A percentile compares a stretch with the other conserved stretches of the same genome.
Evolutionary conservation across 371 early-diverging fungal genomes (phyloP).

Genomic region (Actinomucor elegans): DNA sequence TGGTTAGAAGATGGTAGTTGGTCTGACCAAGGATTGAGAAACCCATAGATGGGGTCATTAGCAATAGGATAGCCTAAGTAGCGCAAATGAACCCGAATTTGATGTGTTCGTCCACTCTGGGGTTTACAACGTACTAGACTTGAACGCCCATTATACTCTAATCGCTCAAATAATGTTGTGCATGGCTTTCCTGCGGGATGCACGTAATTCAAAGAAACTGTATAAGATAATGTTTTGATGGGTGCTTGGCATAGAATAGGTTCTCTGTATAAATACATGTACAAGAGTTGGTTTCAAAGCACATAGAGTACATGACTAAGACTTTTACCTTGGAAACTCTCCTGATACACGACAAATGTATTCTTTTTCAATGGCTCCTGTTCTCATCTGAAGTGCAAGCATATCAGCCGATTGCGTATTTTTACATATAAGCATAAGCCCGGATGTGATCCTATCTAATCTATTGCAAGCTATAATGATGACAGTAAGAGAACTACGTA

Average conservation of each 20-base stretch:
- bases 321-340: constrained; percentile 72
- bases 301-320: background rate
- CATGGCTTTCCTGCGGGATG: constrained; percentile 82
- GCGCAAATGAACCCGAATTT: constrained; percentile 98
- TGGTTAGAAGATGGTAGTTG: background rate
- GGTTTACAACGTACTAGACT: constrained; percentile 81
- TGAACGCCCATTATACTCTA: constrained; percentile 64
- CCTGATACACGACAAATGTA: constrained; percentile 89
- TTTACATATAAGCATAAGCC: constrained; percentile 79
- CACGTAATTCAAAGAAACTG: constrained; percentile 78
- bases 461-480: constrained; percentile 76
- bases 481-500: background rate
- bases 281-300: too few species aligned
- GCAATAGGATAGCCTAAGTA: constrained; percentile 96
- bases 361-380: constrained; percentile 75
- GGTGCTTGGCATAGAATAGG: constrained; percentile 74
- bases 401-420: constrained; percentile 60
- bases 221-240: constrained; percentile 50
- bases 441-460: constrained; percentile 92
- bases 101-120: constrained; percentile 98
- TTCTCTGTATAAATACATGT: constrained; percentile 45
- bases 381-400: constrained; percentile 64
- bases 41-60: constrained; percentile 93
- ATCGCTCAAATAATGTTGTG: constrained; percentile 67
- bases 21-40: constrained; percentile 69